Percentiles rank a stretch among this genome's conserved stretches.
These are phyloP conservation scores for Xylaria sp. DNA, from an alignment of 2,329 filamentous ascomycete genomes.

Conservation along the genomic window DNA sequence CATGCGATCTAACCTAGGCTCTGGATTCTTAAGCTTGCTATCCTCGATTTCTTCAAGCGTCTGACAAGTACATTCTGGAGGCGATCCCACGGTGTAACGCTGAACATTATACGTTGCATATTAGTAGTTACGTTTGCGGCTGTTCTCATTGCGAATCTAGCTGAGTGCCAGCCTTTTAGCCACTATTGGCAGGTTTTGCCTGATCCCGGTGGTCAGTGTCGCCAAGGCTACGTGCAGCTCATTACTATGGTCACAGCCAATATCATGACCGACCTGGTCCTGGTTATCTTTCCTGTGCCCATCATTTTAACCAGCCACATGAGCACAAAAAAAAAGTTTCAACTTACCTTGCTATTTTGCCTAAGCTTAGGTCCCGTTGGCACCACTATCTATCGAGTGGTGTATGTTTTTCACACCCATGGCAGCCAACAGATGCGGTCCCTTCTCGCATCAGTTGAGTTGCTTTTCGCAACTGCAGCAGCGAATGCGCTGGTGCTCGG, in stretches of 20 bases:
- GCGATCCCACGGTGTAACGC: slow-evolving; percentile 71
- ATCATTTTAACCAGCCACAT: slow-evolving; percentile 84
- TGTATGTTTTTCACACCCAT: slow-evolving; percentile 70
- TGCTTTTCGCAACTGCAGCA: slow-evolving; percentile 84
- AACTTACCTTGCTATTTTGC: slow-evolving; percentile 81
- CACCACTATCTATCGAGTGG: slow-evolving; percentile 82
- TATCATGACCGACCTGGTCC: slow-evolving; percentile 83
- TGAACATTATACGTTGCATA: slow-evolving; percentile 75
- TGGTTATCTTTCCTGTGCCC: slow-evolving; percentile 87
- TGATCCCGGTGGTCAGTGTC: slow-evolving; percentile 83
- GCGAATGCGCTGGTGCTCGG: slow-evolving; percentile 90
- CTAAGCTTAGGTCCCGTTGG: slow-evolving; percentile 80
- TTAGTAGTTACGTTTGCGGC: slow-evolving; percentile 79
- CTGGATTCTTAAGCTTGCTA: slow-evolving; percentile 89
- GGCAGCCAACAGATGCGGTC: slow-evolving; percentile 87
- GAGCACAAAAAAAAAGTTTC: slow-evolving; percentile 76
- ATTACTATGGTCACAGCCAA: slow-evolving; percentile 90
- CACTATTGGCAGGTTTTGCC: slow-evolving; percentile 84
- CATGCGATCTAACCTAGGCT: slow-evolving; percentile 64
- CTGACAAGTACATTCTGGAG: slow-evolving; percentile 84
- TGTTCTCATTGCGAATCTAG: slow-evolving; percentile 79
- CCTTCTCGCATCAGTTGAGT: slow-evolving; percentile 85
- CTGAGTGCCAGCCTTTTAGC: slow-evolving; percentile 78
- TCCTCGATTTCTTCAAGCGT: slow-evolving; percentile 89
- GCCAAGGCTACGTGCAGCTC: slow-evolving; percentile 85